Evolutionary conservation across 495 filamentous ascomycete species (phyloP).

Genomic region (Wilcoxina mikolae): DNA sequence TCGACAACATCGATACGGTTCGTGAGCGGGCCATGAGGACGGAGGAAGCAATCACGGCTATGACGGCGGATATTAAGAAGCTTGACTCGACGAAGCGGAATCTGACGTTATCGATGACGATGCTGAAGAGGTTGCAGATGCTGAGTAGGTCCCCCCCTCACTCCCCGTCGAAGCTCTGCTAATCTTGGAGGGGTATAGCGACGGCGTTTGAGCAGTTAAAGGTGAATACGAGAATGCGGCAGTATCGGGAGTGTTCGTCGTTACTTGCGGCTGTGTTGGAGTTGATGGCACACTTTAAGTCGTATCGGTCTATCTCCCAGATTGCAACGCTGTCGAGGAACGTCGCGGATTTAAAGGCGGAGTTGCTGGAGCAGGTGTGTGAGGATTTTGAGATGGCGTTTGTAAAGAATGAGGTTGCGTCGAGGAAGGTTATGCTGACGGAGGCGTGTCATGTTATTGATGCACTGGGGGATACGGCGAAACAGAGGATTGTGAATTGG

Average conservation of each 20-base stretch:
- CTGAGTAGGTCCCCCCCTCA: conserved; percentile 38
- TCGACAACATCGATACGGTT: conserved; percentile 91
- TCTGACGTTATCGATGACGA: conserved; percentile 94
- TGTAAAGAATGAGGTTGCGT: conserved; percentile 68
- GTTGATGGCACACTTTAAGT: conserved; percentile 97
- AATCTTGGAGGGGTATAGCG: conserved; percentile 26
- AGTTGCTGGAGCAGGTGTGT: conserved; percentile 89
- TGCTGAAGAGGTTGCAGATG: conserved; percentile 94
- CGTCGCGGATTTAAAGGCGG: conserved; percentile 85
- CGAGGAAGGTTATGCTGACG: conserved; percentile 52
- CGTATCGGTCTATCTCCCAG: conserved; percentile 92
- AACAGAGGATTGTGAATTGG: conserved; percentile 74
- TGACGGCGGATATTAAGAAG: conserved; percentile 98
- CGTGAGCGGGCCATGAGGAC: conserved; percentile 79
- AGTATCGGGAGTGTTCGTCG: conserved; percentile 93
- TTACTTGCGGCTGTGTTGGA: conserved; percentile 91
- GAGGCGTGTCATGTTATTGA: conserved; percentile 93
- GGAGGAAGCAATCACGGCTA: conserved; percentile 89
- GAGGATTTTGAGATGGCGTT: conserved; percentile 96
- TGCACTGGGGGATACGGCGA: conserved; percentile 79
- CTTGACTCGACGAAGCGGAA: conserved; percentile 94
- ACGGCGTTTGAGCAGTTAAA: conserved; percentile 94
- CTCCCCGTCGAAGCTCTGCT: neutral
- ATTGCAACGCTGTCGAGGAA: conserved; percentile 87
- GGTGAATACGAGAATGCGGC: conserved; percentile 63